Conservation (phyloP, 805 yeast species). For the Saccharomycopsis sp. region DNA sequence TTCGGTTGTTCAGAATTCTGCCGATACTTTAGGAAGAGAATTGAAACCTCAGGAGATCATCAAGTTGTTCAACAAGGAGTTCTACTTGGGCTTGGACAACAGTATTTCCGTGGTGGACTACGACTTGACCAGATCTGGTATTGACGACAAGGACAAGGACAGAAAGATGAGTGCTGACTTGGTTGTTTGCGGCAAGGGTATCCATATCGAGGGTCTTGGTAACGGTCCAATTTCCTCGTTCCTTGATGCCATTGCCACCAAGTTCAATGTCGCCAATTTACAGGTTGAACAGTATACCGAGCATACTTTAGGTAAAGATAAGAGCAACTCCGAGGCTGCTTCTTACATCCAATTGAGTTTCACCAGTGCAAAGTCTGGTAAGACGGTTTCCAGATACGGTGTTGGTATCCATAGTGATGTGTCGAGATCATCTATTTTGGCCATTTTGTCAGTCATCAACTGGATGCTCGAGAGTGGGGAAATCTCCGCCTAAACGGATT, state of each 20-base stretch:
- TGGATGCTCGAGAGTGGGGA: slow-evolving; percentile 23
- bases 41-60: slow-evolving; percentile 61
- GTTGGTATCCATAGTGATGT: slow-evolving; percentile 90
- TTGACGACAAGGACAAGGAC: slow-evolving; percentile 32
- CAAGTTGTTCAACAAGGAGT: slow-evolving; percentile 46
- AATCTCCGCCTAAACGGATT: not conserved
- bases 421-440: slow-evolving; percentile 72
- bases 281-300: slow-evolving; percentile 65
- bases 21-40: slow-evolving; percentile 65
- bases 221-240: slow-evolving; percentile 77
- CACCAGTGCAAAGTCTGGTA: slow-evolving; percentile 34
- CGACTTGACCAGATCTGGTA: slow-evolving; percentile 30
- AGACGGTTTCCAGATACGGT: slow-evolving; percentile 62
- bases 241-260: slow-evolving; percentile 52
- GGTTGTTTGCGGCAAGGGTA: slow-evolving; percentile 29
- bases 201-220: slow-evolving; percentile 50
- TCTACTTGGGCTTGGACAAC: slow-evolving; percentile 39
- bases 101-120: slow-evolving; percentile 36
- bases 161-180: slow-evolving; percentile 40
- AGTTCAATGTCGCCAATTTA: slow-evolving; percentile 41
- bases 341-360: slow-evolving; percentile 59
- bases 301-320: slow-evolving; percentile 68
- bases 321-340: slow-evolving; percentile 61
- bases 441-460: slow-evolving; percentile 61
- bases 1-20: slow-evolving; percentile 52